phyloP scores from a whole-genome alignment of 2,329 filamentous ascomycete genomes.

The Alternaria rosae region DNA sequence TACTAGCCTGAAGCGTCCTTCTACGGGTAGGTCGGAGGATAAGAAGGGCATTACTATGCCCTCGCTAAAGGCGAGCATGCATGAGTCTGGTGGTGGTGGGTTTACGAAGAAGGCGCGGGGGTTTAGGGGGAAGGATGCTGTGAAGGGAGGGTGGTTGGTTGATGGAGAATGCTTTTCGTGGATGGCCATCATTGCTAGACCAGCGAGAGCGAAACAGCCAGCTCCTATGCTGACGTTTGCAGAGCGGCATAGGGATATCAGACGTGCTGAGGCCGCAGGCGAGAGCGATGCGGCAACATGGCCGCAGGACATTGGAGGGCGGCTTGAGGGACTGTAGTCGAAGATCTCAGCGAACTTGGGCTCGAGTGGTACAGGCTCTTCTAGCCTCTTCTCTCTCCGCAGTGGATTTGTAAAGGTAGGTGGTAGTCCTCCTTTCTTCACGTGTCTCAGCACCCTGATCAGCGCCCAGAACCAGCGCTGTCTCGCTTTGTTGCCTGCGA shows the following conservation, averaged over 20 bases:
- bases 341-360: constrained; percentile 48
- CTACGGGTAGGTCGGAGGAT: constrained; percentile 43
- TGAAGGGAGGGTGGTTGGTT: constrained; percentile 46
- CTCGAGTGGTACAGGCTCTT: constrained; percentile 29
- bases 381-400: constrained; percentile 27
- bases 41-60: constrained; percentile 57
- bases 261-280: constrained; percentile 37
- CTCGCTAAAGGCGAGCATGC: constrained; percentile 59
- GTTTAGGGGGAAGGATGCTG: constrained; percentile 57
- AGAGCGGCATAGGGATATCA: constrained; percentile 51
- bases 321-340: constrained; percentile 43
- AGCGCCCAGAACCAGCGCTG: constrained; percentile 59
- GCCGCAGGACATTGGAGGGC: constrained; percentile 50
- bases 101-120: constrained; percentile 54
- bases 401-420: constrained; percentile 55
- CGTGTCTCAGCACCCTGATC: constrained; percentile 54
- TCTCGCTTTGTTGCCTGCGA: constrained; percentile 48
- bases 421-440: constrained; percentile 49
- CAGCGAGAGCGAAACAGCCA: constrained; percentile 56
- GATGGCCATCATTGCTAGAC: constrained; percentile 57
- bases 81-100: constrained; percentile 50
- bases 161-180: constrained; percentile 44
- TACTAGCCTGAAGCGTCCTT: constrained; percentile 50
- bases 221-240: constrained; percentile 53
- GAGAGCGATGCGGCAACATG: constrained; percentile 45